phyloP scores from a whole-genome alignment of 257 asterid species.

The Craterostigma plantagineum region DNA sequence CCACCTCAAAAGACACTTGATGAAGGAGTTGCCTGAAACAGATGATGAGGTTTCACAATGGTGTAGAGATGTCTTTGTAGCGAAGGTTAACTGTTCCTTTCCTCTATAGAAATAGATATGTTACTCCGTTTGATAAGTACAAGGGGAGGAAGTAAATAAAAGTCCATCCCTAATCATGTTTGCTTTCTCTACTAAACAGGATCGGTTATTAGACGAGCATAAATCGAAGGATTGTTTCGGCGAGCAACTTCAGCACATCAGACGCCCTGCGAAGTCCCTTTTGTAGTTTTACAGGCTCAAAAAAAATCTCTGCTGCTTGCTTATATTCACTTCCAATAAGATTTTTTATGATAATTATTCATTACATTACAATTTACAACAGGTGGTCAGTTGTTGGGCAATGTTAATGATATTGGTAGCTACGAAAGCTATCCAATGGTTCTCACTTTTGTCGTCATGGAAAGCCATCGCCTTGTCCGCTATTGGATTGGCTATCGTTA shows the following conservation, averaged over 20 bases:
- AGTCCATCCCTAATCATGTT: no score
- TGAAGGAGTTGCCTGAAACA: constrained; percentile 66
- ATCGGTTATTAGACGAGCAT: constrained; percentile 66
- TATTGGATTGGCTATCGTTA: constrained; percentile 33
- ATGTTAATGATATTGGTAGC: constrained; percentile 34
- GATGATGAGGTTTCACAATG: constrained; percentile 55
- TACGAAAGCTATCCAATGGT: constrained; percentile 37
- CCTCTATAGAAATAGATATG: no score
- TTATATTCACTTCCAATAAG: background rate
- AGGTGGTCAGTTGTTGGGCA: constrained; percentile 81
- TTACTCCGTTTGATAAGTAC: no score
- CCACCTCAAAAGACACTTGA: constrained; percentile 44
- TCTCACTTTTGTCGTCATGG: constrained; percentile 65
- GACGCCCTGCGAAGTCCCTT: constrained; percentile 73
- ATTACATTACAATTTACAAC: constrained; percentile 10
- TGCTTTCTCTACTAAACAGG: constrained; percentile 25
- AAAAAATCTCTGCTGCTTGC: background rate
- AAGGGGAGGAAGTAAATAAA: no score
- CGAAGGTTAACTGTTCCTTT: constrained; percentile 27
- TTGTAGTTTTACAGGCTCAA: constrained; percentile 16
- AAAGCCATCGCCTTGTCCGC: constrained; percentile 47
- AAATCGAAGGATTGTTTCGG: constrained; percentile 43
- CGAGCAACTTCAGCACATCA: constrained; percentile 38
- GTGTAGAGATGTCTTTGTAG: constrained; percentile 73
- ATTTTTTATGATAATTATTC: background rate